Evolutionary conservation across 805 yeast genomes (phyloP).

Genomic region (Kurtzmaniella fragi): DNA sequence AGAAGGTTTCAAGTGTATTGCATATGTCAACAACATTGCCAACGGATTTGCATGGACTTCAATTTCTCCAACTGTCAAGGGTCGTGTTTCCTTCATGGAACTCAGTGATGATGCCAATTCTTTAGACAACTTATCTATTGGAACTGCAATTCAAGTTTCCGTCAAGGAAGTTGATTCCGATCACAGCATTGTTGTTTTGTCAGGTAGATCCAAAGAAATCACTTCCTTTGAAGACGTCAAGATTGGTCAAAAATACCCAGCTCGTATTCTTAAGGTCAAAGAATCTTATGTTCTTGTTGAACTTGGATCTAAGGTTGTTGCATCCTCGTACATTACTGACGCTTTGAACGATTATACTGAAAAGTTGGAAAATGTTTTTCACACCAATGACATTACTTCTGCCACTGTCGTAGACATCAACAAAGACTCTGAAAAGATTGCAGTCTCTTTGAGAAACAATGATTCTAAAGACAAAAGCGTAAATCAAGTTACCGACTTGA

Average conservation of each 20-base stretch:
- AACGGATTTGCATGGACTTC: conserved; percentile 64
- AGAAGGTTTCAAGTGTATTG: conserved; percentile 48
- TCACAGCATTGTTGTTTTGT: conserved; percentile 44
- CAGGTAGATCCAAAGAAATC: conserved; percentile 43
- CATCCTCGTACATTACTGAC: conserved; percentile 68
- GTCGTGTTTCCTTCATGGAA: conserved; percentile 62
- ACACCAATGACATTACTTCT: conserved; percentile 48
- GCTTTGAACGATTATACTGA: conserved; percentile 65
- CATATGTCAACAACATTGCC: conserved; percentile 61
- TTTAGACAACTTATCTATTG: conserved; percentile 57
- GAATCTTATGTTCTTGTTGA: conserved; percentile 63
- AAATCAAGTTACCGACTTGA: conserved; percentile 46
- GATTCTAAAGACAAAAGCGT: conserved; percentile 47
- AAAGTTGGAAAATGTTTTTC: conserved; percentile 45
- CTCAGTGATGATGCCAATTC: conserved; percentile 49
- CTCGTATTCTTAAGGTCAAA: conserved; percentile 53
- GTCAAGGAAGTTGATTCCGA: conserved; percentile 52
- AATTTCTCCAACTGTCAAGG: conserved; percentile 63
- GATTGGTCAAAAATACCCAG: conserved; percentile 55
- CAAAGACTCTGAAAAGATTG: conserved; percentile 44
- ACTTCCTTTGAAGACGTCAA: conserved; percentile 44
- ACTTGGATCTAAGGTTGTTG: conserved; percentile 57
- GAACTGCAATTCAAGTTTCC: conserved; percentile 58
- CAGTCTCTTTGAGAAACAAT: conserved; percentile 53
- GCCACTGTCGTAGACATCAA: conserved; percentile 54